Conservation (phyloP, 1,139 yeast genomes). For the Geotrichum australiense region DNA sequence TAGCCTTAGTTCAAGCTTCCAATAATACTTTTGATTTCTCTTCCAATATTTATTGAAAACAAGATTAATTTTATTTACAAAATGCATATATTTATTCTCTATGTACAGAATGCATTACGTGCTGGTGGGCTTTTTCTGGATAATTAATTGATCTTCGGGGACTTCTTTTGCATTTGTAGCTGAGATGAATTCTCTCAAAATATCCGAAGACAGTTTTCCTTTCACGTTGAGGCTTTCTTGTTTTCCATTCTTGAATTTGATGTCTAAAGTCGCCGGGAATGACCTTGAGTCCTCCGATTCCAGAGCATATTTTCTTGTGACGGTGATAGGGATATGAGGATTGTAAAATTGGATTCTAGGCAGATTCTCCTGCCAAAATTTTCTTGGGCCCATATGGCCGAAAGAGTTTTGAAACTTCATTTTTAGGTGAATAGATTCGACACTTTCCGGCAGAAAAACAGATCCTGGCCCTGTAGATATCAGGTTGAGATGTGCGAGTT, state of each 20-base stretch:
- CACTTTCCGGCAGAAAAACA: constrained; percentile 35
- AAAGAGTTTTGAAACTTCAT: constrained; percentile 41
- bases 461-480: constrained; percentile 45
- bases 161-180: constrained; percentile 35
- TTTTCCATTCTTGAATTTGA: constrained; percentile 34
- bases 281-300: constrained; percentile 37
- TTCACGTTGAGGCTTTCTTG: constrained; percentile 36
- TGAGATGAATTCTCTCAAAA: constrained; percentile 36
- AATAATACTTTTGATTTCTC: too few species aligned
- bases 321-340: constrained; percentile 57
- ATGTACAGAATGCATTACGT: background rate
- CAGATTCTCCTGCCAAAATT: constrained; percentile 65
- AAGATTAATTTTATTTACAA: background rate
- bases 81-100: background rate
- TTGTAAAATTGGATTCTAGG: constrained; percentile 81
- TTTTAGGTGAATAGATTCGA: constrained; percentile 37
- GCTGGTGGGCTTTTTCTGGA: constrained; percentile 16
- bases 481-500: constrained; percentile 38
- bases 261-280: constrained; percentile 42
- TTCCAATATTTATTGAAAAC: too few species aligned
- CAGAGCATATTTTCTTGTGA: constrained; percentile 34
- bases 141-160: constrained; percentile 28
- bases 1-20: background rate
- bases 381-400: constrained; percentile 34
- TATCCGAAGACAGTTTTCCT: constrained; percentile 35